Conservation (phyloP, 2,329 filamentous ascomycete species). For the Ophiosphaerella korrae region DNA sequence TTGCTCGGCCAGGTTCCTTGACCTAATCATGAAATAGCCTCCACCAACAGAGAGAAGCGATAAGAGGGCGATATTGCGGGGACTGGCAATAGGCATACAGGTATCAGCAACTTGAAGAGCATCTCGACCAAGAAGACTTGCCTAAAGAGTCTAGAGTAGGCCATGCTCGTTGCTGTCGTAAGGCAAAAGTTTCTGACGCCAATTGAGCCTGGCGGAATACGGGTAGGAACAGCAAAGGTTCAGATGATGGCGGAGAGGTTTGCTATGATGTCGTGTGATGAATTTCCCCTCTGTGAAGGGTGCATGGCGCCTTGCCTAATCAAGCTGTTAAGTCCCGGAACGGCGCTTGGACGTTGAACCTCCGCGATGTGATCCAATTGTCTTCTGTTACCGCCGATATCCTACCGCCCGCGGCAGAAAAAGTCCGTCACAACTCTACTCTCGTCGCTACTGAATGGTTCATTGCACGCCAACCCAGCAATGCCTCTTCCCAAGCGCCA, state of each 20-base stretch:
- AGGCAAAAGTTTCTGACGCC: not conserved
- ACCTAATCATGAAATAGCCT: conserved; percentile 41
- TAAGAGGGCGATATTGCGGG: conserved; percentile 39
- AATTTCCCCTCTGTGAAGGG: conserved; percentile 23
- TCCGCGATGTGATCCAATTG: conserved; percentile 11
- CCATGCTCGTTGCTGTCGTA: conserved; percentile 22
- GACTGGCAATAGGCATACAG: conserved; percentile 21
- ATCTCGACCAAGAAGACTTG: conserved; percentile 18
- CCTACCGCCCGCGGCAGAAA: conserved; percentile 22
- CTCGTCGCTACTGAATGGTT: conserved; percentile 9
- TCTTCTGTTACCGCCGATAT: conserved; percentile 4
- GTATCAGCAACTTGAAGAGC: not conserved
- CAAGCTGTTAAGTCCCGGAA: conserved; percentile 9
- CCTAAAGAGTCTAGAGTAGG: conserved; percentile 38
- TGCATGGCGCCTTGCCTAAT: conserved; percentile 24
- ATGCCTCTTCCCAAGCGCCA: conserved; percentile 45
- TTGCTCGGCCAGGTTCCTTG: conserved; percentile 33
- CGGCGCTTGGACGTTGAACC: conserved; percentile 12
- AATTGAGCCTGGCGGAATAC: not conserved
- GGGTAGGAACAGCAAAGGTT: too few species aligned
- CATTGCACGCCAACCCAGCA: conserved; percentile 5
- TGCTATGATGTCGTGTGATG: conserved; percentile 25
- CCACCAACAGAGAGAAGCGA: conserved; percentile 39
- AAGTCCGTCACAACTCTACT: conserved; percentile 17
- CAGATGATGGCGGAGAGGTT: too few species aligned